phyloP scores from a whole-genome alignment of 1,284 basidiomycete species.

The Fistulinella staudtii region DNA sequence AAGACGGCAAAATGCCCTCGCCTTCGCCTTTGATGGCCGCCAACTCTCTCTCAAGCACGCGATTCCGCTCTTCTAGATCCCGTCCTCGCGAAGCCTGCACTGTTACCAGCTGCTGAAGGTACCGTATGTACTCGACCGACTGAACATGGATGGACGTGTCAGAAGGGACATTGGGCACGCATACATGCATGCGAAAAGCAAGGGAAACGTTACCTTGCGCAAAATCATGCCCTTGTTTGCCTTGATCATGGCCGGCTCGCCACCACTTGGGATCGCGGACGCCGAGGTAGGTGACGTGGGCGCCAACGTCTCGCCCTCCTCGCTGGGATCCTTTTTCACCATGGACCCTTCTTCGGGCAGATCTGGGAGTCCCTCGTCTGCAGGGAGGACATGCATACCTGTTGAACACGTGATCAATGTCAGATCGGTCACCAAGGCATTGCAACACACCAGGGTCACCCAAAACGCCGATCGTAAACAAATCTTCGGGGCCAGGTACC shows the following conservation, averaged over 20 bases:
- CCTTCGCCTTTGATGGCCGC: constrained; percentile 19
- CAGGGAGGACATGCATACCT: constrained; percentile 26
- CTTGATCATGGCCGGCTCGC: constrained; percentile 48
- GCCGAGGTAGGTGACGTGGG: constrained; percentile 14
- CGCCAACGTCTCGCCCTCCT: constrained; percentile 21
- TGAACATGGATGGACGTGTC: constrained; percentile 7
- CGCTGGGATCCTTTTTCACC: constrained; percentile 33
- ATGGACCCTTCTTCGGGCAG: constrained; percentile 29
- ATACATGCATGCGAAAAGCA: background rate
- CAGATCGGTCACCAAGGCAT: background rate
- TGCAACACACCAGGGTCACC: constrained; percentile 21
- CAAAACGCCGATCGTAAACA: constrained; percentile 20
- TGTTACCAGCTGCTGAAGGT: constrained; percentile 79
- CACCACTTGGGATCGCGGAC: constrained; percentile 13
- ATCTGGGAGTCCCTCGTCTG: constrained; percentile 28
- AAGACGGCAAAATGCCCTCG: too few species aligned
- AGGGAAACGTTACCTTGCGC: constrained; percentile 44
- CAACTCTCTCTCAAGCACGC: constrained; percentile 26
- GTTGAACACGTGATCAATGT: background rate
- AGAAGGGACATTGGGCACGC: too few species aligned
- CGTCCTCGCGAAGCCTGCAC: constrained; percentile 72
- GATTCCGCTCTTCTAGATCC: constrained; percentile 57
- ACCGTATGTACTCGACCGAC: constrained; percentile 86
- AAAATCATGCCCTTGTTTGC: constrained; percentile 91
- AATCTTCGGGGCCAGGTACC: constrained; percentile 18